Evolutionary conservation across 1,284 basidiomycete species (phyloP).

Genomic region (Microbotryum saponariae): DNA sequence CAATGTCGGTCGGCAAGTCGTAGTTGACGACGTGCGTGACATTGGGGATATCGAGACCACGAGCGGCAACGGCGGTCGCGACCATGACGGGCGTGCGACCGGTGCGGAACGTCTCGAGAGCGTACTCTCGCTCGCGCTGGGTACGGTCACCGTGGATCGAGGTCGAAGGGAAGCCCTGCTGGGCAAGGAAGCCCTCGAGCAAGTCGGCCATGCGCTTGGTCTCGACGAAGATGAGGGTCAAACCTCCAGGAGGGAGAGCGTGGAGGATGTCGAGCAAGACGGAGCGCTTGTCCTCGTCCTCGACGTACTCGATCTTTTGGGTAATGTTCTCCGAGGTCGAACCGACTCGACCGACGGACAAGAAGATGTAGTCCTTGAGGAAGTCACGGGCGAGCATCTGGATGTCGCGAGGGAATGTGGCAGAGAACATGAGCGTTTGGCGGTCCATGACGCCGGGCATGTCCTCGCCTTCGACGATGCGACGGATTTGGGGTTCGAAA

Average conservation of each 20-base stretch:
- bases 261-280: conserved; percentile 89
- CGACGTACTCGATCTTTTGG: conserved; percentile 95
- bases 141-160: conserved; percentile 98
- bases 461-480: conserved; percentile 96
- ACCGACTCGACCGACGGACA: conserved; percentile 96
- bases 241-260: conserved; percentile 54
- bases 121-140: conserved; percentile 93
- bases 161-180: conserved; percentile 76
- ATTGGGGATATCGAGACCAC: conserved; percentile 98
- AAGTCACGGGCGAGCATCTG: conserved; percentile 95
- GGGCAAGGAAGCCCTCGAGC: conserved; percentile 91
- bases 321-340: conserved; percentile 99
- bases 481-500: conserved; percentile 99
- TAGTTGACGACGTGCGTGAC: conserved; percentile 99
- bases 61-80: conserved; percentile 95
- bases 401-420: conserved; percentile 98
- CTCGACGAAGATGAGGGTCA: conserved; percentile 97
- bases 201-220: conserved; percentile 99
- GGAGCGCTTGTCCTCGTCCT: conserved; percentile 94
- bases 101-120: conserved; percentile 88
- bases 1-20: conserved; percentile 96
- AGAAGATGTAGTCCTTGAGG: conserved; percentile 76
- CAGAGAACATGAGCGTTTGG: conserved; percentile 99
- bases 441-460: conserved; percentile 90
- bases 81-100: conserved; percentile 94